These are phyloP conservation scores for Teunomyces atbi DNA, from an alignment of 805 yeast species.

Conservation along the genomic window DNA sequence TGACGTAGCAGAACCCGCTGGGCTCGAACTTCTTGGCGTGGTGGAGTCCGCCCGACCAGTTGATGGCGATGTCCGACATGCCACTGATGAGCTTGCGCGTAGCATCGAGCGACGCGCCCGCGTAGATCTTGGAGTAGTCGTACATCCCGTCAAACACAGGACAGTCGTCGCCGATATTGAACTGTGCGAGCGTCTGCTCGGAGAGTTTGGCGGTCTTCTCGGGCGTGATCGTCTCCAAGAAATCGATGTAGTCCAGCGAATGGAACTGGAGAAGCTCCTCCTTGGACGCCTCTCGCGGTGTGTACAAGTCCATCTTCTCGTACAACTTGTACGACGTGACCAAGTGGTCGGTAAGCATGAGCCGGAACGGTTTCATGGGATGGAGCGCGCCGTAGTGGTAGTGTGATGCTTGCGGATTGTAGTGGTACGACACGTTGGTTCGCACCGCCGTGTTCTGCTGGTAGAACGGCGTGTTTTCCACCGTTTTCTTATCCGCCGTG, in stretches of 20 bases:
- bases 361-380: conserved; percentile 97
- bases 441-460: conserved; percentile 12
- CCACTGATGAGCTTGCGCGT: conserved; percentile 82
- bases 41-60: conserved; percentile 96
- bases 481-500: conserved; percentile 33
- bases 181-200: conserved; percentile 56
- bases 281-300: conserved; percentile 77
- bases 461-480: conserved; percentile 32
- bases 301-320: conserved; percentile 85
- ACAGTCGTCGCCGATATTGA: conserved; percentile 92
- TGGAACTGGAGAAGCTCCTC: conserved; percentile 83
- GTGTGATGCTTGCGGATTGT: conserved; percentile 72
- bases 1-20: conserved; percentile 91
- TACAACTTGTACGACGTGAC: conserved; percentile 82
- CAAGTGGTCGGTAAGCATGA: conserved; percentile 90
- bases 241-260: conserved; percentile 80
- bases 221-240: conserved; percentile 74
- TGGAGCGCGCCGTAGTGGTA: conserved; percentile 92
- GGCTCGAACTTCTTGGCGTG: conserved; percentile 96
- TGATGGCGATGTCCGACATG: conserved; percentile 89
- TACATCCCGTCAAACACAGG: conserved; percentile 95
- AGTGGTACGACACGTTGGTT: conserved; percentile 77
- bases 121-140: conserved; percentile 82
- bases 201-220: conserved; percentile 61
- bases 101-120: conserved; percentile 94